Conservation (phyloP, 139 green algal genomes). For the Micractinium conductrix region DNA sequence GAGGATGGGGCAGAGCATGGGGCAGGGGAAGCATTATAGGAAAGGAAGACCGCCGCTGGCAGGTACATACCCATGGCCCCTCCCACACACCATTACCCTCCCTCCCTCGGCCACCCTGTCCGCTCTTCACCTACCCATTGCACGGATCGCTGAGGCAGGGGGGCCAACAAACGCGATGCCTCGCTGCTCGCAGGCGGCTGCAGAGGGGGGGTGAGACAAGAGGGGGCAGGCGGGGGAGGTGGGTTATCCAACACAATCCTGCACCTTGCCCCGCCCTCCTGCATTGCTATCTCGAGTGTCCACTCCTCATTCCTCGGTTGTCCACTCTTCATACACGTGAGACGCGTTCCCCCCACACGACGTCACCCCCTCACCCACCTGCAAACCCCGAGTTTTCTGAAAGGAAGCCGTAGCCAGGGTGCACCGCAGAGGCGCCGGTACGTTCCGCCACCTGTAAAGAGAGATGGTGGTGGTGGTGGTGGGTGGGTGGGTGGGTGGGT, state of each 20-base stretch:
- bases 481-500: background rate
- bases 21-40: background rate
- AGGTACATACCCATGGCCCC: too few species aligned
- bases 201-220: background rate
- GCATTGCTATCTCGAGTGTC: too few species aligned
- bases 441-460: conserved; percentile 46
- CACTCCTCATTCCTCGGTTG: too few species aligned
- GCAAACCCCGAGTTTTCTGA: conserved; percentile 72
- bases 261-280: too few species aligned
- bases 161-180: conserved; percentile 82
- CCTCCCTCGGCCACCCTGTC: background rate
- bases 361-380: too few species aligned
- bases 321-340: too few species aligned
- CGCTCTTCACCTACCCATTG: conserved; percentile 48
- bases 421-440: conserved; percentile 71
- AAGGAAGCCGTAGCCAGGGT: conserved; percentile 90
- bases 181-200: conserved; percentile 56
- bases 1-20: background rate
- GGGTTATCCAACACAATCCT: too few species aligned
- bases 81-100: background rate
- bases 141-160: conserved; percentile 66
- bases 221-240: background rate
- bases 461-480: background rate
- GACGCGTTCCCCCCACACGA: too few species aligned
- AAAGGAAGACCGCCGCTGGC: too few species aligned